Evolutionary conservation across 441 rosid genomes (phyloP), one percentile per base, ranked within the genome.

Genomic region (Gossypium schwendimanii): DNA sequence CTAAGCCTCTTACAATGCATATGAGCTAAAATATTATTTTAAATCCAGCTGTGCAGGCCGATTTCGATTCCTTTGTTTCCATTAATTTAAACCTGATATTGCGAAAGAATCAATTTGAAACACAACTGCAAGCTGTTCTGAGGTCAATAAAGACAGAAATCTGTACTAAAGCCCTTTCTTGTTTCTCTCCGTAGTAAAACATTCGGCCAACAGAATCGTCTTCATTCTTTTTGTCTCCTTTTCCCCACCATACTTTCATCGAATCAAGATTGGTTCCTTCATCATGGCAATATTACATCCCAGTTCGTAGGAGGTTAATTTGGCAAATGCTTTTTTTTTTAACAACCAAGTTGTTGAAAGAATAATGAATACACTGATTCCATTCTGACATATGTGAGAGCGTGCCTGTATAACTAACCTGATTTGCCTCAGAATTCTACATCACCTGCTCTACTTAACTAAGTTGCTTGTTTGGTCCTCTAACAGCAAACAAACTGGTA

Each of bases 351-450:
- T 21, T 12, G 39, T 59, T 58, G 64, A 71, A 70, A 26, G 61
- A 76, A 72, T 20, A 79, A 81, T 57, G 58, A 45, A 63, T 36
- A 33, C 73, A 60, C 28, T 61, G 58, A 58, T 68, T 74, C 74
- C 71, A 60, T 0, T 52, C 39, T 63, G 58, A 73, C 66, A 63
- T 44, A 4, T 21, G 8, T 61, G 57, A 3, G n/a, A 26, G 24
- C 55, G n/a, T 54, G 39, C 59, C 60, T 33, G 73, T 76, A 60
- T 72, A 28, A 21, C 77, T 76, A 66, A 63, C 26, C 83, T 76
- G 73, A 77, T 72, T 62, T 55, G 69, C 66, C 81, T 71, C 75
- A 24, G 60, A 71, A 73, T 44, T 63, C 63, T 47, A 26, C 58
- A 50, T 58, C 63, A 58, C 71, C 74, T 31, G 72, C 76, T 64